Evolutionary conservation across 441 rosid species (phyloP), one percentile per base, ranked within the genome.

Genomic region (Pelargonium myrrhifolium): DNA sequence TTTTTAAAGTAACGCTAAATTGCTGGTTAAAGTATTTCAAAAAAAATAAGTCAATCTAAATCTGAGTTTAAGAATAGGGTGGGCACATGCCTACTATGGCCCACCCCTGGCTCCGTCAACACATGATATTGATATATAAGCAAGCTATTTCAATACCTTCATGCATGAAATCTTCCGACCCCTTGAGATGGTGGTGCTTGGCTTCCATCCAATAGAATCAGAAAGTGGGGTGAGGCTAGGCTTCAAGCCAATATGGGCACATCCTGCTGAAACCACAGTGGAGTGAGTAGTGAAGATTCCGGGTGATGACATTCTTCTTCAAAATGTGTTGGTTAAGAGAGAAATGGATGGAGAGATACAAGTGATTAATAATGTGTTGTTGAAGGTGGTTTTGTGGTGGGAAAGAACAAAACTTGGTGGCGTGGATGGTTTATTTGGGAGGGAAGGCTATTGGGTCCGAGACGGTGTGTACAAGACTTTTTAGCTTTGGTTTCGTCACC

Each of bases 401-500:
- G 4, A 28, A 28, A 28, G 31, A 28, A 3, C 31, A 28, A 28
- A 28, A 28, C 31, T 28, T 28, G 31, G 31, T 28, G 4, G 31
- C 4, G 31, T 28, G 31, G 31, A 64, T 73, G 65, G 76, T 51
- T 76, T 74, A 76, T 65, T 56, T 21, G 42, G 55, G 12, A 28
- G 4, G n/a, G 24, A 63, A 42, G 18, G 60, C 31, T 28, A 28
- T 2, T 22, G 15, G 35, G 75, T 62, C 4, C 68, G 28, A 55
- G 73, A 69, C 66, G 76, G n/a, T 64, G 42, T 67, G 51, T 21
- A 53, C 58, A 39, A 73, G 55, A 72, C 66, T 65, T 24, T 63
- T 9, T 3, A 42, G 56, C 74, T 71, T 79, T 26, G 77, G 74
- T 68, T n/a, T 68, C 56, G 68, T 77, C 75, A 61, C 62, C 62